These are phyloP conservation scores for Bretziella fagacearum DNA, from an alignment of 2,329 filamentous ascomycete genomes.

Conservation along the genomic window DNA sequence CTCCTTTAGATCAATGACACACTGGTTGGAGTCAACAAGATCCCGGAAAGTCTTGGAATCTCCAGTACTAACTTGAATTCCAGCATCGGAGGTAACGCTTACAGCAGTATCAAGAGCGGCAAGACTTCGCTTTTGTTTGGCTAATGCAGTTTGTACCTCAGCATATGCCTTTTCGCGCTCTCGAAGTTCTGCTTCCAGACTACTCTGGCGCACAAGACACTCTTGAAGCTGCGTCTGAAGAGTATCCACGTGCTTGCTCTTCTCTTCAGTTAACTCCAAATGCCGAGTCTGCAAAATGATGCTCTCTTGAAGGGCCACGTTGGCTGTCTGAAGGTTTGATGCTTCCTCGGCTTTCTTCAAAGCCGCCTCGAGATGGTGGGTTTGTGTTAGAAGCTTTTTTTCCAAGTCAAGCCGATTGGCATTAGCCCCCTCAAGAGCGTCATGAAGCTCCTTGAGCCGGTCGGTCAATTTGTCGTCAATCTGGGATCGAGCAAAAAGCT, in stretches of 20 bases:
- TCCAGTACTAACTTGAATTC: background rate
- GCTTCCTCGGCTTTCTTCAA: constrained; percentile 6
- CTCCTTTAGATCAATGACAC: constrained; percentile 14
- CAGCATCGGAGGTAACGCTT: background rate
- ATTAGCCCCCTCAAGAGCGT: constrained; percentile 6
- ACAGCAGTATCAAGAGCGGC: constrained; percentile 4
- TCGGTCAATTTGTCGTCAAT: background rate
- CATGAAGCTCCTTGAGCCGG: constrained; percentile 7
- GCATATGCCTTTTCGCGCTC: constrained; percentile 6
- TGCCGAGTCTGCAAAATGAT: background rate
- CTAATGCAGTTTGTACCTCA: constrained; percentile 2
- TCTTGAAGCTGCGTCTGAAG: constrained; percentile 7
- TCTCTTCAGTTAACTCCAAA: background rate
- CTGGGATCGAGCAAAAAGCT: background rate
- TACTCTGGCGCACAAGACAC: constrained; percentile 1
- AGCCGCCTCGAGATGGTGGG: constrained; percentile 2
- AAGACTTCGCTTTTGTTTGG: constrained; percentile 5
- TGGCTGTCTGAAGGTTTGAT: constrained; percentile 5
- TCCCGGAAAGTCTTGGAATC: background rate
- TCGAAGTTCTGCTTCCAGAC: constrained; percentile 5
- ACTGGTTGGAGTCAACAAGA: constrained; percentile 14
- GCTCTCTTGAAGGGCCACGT: constrained; percentile 1
- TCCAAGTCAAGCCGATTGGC: background rate
- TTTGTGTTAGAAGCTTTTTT: constrained; percentile 8
- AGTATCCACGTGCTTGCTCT: background rate